These are phyloP conservation scores for Azolla pinnata DNA, from an alignment of 75 land plant genomes.

Conservation along the genomic window DNA sequence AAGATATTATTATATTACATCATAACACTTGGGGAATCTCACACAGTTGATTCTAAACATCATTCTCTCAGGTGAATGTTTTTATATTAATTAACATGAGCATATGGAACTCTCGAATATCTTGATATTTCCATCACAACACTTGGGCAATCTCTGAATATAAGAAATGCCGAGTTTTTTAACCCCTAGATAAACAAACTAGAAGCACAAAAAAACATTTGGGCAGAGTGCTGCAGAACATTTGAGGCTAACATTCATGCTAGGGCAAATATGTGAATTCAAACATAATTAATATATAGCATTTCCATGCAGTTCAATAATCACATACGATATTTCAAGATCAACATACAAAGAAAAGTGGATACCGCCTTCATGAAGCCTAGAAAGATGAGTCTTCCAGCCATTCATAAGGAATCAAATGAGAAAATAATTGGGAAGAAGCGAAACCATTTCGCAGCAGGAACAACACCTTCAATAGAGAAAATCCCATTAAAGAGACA, in stretches of 20 bases:
- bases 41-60: not conserved
- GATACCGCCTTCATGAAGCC: slow-evolving; percentile 3
- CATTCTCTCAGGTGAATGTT: not conserved
- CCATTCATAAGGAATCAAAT: no score
- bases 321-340: not conserved
- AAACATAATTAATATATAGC: not conserved
- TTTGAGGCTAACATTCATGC: no score
- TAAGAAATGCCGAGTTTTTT: not conserved
- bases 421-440: no score
- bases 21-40: no score
- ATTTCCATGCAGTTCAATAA: not conserved
- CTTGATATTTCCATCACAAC: not conserved
- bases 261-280: not conserved
- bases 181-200: no score
- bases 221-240: no score
- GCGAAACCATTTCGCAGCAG: no score
- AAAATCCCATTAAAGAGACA: no score
- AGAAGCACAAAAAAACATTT: no score
- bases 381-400: no score
- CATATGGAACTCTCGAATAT: not conserved
- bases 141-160: not conserved
- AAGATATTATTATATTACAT: no score
- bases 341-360: not conserved
- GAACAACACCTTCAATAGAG: no score
- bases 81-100: not conserved